Conservation (phyloP, 306 rosid species). For the Dalbergia cochinchinensis region DNA sequence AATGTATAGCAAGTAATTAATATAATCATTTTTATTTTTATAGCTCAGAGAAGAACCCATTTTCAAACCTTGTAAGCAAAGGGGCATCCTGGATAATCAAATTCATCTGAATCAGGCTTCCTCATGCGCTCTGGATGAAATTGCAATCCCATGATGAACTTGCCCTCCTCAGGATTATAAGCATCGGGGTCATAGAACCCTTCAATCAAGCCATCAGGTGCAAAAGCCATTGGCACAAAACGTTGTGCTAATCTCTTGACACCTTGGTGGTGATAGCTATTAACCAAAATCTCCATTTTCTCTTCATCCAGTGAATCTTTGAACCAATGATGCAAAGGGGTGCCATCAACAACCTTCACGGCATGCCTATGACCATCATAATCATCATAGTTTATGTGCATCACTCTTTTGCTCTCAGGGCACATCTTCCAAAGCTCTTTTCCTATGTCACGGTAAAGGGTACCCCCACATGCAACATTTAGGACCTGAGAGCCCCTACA, state of each 20-base stretch:
- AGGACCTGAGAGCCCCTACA: conserved; percentile 85
- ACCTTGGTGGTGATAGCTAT: conserved; percentile 92
- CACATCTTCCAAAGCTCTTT: conserved; percentile 56
- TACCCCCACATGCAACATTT: conserved; percentile 86
- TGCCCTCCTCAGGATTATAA: conserved; percentile 78
- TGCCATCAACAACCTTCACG: conserved; percentile 61
- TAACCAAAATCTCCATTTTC: conserved; percentile 68
- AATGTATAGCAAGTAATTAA: background rate
- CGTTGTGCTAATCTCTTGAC: conserved; percentile 78
- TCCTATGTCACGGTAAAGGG: conserved; percentile 73
- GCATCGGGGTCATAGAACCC: conserved; percentile 81
- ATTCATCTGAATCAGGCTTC: conserved; percentile 63
- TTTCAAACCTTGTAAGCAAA: conserved; percentile 71
- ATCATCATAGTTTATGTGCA: conserved; percentile 73
- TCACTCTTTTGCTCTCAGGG: conserved; percentile 46
- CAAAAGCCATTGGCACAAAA: conserved; percentile 80
- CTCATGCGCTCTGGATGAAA: conserved; percentile 95
- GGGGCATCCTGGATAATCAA: conserved; percentile 86
- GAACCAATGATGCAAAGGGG: conserved; percentile 78
- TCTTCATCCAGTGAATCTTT: conserved; percentile 58
- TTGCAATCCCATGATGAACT: conserved; percentile 86
- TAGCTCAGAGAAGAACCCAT: background rate
- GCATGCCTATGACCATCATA: conserved; percentile 85
- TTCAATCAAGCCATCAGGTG: conserved; percentile 78
- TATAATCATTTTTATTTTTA: background rate